These are phyloP conservation scores for Elaphomyces granulatus DNA, from an alignment of 495 filamentous ascomycete genomes.

Conservation along the genomic window DNA sequence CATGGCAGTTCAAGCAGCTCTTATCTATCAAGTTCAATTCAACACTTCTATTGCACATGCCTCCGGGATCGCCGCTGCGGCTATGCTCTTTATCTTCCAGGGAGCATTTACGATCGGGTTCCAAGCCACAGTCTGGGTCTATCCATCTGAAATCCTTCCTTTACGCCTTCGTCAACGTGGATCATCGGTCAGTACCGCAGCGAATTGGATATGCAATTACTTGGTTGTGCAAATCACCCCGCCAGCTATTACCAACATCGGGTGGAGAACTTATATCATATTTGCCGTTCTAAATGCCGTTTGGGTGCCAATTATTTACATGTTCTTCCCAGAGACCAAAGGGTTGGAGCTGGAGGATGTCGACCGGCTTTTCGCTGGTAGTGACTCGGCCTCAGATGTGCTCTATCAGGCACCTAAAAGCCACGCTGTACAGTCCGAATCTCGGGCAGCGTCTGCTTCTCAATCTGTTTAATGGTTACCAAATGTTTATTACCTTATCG, in stretches of 20 bases:
- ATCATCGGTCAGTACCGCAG: slow-evolving; percentile 20
- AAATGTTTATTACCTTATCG: too few species aligned
- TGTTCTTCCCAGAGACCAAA: slow-evolving; percentile 32
- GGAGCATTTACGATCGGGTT: slow-evolving; percentile 15
- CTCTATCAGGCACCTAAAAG: background rate
- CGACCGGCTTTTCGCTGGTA: slow-evolving; percentile 30
- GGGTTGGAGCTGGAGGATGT: slow-evolving; percentile 34
- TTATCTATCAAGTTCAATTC: slow-evolving; percentile 11
- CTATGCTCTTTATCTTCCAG: slow-evolving; percentile 18
- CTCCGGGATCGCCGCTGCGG: slow-evolving; percentile 8
- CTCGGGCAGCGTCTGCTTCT: too few species aligned
- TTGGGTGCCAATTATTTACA: slow-evolving; percentile 21
- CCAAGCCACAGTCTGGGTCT: slow-evolving; percentile 21
- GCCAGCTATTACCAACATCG: slow-evolving; percentile 29
- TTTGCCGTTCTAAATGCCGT: slow-evolving; percentile 30
- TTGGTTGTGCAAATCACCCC: slow-evolving; percentile 37
- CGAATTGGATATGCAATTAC: slow-evolving; percentile 23
- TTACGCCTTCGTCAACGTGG: slow-evolving; percentile 17
- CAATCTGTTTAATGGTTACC: too few species aligned
- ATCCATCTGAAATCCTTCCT: slow-evolving; percentile 20
- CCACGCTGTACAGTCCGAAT: too few species aligned
- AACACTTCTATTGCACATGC: slow-evolving; percentile 4
- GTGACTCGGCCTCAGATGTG: slow-evolving; percentile 4
- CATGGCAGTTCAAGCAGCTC: slow-evolving; percentile 11
- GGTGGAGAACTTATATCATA: slow-evolving; percentile 35